Evolutionary conservation across 768 basidiomycete genomes (phyloP).

Genomic region (Agaricus sinodeliciosus): DNA sequence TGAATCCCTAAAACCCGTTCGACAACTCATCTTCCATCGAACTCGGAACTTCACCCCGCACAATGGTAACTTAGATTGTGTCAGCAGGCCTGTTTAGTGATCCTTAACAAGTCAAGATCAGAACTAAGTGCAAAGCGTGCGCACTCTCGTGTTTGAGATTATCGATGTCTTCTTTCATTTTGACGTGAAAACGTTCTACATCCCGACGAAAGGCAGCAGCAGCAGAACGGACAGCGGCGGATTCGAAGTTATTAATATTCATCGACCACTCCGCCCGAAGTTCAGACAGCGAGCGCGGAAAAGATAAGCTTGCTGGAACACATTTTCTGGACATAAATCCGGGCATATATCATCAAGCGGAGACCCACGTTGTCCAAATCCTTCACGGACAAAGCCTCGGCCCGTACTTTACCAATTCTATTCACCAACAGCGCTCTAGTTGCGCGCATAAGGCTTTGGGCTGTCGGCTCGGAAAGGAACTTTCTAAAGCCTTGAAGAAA

Average conservation of each 20-base stretch:
- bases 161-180: slow-evolving; percentile 90
- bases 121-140: slow-evolving; percentile 21
- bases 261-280: slow-evolving; percentile 81
- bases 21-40: too few relatives aligned
- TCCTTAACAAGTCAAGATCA: slow-evolving; percentile 4
- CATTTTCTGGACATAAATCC: not conserved
- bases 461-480: slow-evolving; percentile 66
- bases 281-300: slow-evolving; percentile 89
- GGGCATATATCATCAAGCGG: not conserved
- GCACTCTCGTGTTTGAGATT: slow-evolving; percentile 91
- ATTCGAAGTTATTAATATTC: slow-evolving; percentile 78
- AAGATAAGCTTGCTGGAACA: slow-evolving; percentile 82
- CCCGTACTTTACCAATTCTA: slow-evolving; percentile 60
- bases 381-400: slow-evolving; percentile 67
- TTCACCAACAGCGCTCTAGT: slow-evolving; percentile 76
- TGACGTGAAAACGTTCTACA: slow-evolving; percentile 76
- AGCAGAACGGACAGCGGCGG: slow-evolving; percentile 70
- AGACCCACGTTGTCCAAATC: slow-evolving; percentile 75
- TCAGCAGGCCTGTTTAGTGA: too few relatives aligned
- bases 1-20: too few relatives aligned
- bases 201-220: slow-evolving; percentile 78
- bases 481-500: slow-evolving; percentile 67
- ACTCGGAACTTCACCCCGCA: too few relatives aligned
- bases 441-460: slow-evolving; percentile 77
- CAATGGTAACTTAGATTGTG: too few relatives aligned